A percentile compares a stretch with the other conserved stretches of the same genome.
These are phyloP conservation scores for Cordyceps farinosa DNA, from an alignment of 2,329 filamentous ascomycete species.

Conservation along the genomic window DNA sequence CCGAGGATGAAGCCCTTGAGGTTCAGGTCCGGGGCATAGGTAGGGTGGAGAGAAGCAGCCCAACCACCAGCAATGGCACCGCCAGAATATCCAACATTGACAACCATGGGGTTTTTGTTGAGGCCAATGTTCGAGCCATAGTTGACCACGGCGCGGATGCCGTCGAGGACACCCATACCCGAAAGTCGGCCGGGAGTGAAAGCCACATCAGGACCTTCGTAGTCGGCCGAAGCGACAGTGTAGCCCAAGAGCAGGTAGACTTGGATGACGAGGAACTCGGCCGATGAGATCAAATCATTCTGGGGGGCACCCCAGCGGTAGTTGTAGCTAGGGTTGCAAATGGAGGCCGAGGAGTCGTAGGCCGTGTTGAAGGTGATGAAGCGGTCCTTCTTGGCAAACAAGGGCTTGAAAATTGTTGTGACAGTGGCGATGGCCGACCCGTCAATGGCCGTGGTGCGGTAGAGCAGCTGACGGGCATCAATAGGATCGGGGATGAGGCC, in stretches of 20 bases:
- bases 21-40: constrained; percentile 10
- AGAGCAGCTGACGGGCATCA: constrained; percentile 16
- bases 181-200: constrained; percentile 4
- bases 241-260: constrained; percentile 16
- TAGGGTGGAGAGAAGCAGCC: constrained; percentile 15
- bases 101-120: constrained; percentile 12
- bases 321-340: constrained; percentile 18
- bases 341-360: constrained; percentile 18
- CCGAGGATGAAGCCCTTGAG: constrained; percentile 12
- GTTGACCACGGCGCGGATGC: constrained; percentile 16
- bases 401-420: constrained; percentile 18
- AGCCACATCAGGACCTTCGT: constrained; percentile 16
- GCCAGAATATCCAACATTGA: constrained; percentile 15
- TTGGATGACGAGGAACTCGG: constrained; percentile 16
- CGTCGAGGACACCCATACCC: constrained; percentile 17
- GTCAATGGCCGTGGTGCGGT: constrained; percentile 18
- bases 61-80: constrained; percentile 18
- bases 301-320: constrained; percentile 13
- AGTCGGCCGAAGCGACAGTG: constrained; percentile 14
- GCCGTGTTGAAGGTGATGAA: constrained; percentile 18
- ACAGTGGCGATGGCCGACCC: constrained; percentile 18
- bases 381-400: constrained; percentile 16
- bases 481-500: constrained; percentile 11
- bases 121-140: constrained; percentile 8
- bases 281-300: constrained; percentile 9